Base-by-base conservation (phyloP, 495 filamentous ascomycete species). In the Penicillium goetzii region DNA sequence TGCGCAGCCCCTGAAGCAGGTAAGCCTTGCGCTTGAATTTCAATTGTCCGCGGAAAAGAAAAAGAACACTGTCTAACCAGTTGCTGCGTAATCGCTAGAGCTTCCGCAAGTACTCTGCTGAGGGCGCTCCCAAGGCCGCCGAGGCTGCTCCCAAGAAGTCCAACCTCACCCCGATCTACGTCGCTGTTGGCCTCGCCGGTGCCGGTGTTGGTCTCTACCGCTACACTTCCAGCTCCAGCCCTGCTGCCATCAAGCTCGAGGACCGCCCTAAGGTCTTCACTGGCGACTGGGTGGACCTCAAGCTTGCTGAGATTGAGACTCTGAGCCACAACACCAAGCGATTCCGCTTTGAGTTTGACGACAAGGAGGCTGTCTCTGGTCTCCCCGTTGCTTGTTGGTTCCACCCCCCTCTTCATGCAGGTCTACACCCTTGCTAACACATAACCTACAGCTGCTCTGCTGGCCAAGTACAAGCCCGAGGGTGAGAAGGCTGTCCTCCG, bases 251-350 rank as follows among this genome's bases (percentile, higher is more conserved):
- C 15, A 76, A 80, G 70, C 69, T 68, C 61, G 74, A 77, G 68
- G 72, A 80, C 28, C 74, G 76, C 36, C 65, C 73, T 34, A 80
- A 78, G 71, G 74, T 90, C 34, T 91, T 99, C 76, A 89, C 82
- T 19, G 96, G 94, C 60, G 92, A 92, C 68, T 96, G 90, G 77
- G 76, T 97, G 45, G 84, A 86, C 63, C 85, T 96, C 65, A 86
- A 89, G 80, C 83, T 99, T 49, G 86, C 91, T 47, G 84, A 87
- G n/a, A 83, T 92, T 65, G 89, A 92, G 78, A 69, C 74, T 15
- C 74, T 97, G 77, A 96, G 89, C 79, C 88, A 90, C 80, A 97
- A 97, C 83, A 93, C 92, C 60, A 97, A 97, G 88, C 84, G 81
- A 50, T 80, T 97, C 70, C 88, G 90, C 67, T 97, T 97, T 78